phyloP scores from a whole-genome alignment of 164 flowering plant genomes.

The Amborella trichopoda region DNA sequence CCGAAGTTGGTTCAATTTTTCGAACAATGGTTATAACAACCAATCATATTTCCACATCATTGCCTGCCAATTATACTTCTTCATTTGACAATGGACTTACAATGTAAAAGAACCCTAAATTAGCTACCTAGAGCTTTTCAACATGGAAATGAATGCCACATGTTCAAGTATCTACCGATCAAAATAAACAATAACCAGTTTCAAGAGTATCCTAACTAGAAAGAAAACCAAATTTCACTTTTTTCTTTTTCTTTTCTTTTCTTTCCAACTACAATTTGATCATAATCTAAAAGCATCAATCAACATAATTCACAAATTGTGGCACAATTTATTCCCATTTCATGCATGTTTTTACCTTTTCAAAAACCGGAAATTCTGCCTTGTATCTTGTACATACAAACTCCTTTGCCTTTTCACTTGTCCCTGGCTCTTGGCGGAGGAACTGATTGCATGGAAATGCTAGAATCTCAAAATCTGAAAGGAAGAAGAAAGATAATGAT shows the following conservation, averaged over 20 bases:
- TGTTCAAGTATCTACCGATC: neutral
- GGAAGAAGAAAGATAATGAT: neutral
- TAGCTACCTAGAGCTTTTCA: too few species aligned
- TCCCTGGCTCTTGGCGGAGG: constrained; percentile 68
- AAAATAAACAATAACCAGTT: neutral
- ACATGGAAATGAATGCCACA: too few species aligned
- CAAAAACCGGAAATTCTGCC: constrained; percentile 79
- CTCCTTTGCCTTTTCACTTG: constrained; percentile 43
- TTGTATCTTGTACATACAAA: constrained; percentile 81
- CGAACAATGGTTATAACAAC: too few species aligned
- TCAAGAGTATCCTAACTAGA: neutral
- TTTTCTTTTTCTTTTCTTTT: neutral
- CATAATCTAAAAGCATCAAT: neutral
- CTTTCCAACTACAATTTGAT: neutral
- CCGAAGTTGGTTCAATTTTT: too few species aligned
- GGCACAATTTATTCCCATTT: too few species aligned
- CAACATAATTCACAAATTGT: neutral
- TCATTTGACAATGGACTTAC: too few species aligned
- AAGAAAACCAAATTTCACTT: neutral
- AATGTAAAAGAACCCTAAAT: too few species aligned
- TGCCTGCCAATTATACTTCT: too few species aligned
- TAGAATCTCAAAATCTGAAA: constrained; percentile 71
- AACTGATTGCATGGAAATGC: constrained; percentile 99
- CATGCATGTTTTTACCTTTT: constrained; percentile 57
- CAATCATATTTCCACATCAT: too few species aligned